Conservation (phyloP, 2,329 filamentous ascomycete genomes). For the Aspergillus versicolor region DNA sequence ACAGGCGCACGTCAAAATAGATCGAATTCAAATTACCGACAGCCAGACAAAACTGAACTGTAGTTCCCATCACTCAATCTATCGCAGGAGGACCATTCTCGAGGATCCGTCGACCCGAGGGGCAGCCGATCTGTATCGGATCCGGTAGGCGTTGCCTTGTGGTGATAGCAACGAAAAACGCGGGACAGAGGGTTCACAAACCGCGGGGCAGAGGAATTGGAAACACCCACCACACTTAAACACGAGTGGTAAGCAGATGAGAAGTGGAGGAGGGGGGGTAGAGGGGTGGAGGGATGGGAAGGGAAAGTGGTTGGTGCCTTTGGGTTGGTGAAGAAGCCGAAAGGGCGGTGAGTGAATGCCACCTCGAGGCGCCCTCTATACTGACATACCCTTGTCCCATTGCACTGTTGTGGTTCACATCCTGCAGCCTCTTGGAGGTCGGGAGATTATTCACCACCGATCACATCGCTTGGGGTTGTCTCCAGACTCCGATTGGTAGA, state of each 20-base stretch:
- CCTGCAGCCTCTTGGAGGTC: slow-evolving; percentile 21
- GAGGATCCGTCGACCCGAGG: slow-evolving; percentile 7
- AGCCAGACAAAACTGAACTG: slow-evolving; percentile 31
- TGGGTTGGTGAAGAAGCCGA: slow-evolving; percentile 4
- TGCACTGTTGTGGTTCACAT: neutral
- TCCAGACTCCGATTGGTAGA: slow-evolving; percentile 5
- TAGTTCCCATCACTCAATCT: slow-evolving; percentile 35
- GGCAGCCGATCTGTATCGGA: slow-evolving; percentile 10
- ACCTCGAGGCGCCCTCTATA: neutral
- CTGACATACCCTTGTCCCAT: neutral
- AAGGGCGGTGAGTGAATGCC: slow-evolving; percentile 11
- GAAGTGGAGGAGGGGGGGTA: slow-evolving; percentile 12
- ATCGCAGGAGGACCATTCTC: slow-evolving; percentile 24
- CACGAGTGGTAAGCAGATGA: slow-evolving; percentile 10
- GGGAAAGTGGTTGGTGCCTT: slow-evolving; percentile 4
- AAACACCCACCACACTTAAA: neutral
- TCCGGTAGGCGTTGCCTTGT: neutral
- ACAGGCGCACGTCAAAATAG: neutral
- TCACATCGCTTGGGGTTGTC: neutral
- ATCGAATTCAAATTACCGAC: slow-evolving; percentile 14
- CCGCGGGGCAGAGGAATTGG: slow-evolving; percentile 8
- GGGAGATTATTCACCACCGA: slow-evolving; percentile 1
- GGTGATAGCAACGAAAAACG: neutral
- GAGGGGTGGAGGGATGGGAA: slow-evolving; percentile 16
- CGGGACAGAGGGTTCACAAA: neutral